Evolutionary conservation across 2,329 filamentous ascomycete genomes (phyloP).

Genomic region (Elsinoe fawcettii): DNA sequence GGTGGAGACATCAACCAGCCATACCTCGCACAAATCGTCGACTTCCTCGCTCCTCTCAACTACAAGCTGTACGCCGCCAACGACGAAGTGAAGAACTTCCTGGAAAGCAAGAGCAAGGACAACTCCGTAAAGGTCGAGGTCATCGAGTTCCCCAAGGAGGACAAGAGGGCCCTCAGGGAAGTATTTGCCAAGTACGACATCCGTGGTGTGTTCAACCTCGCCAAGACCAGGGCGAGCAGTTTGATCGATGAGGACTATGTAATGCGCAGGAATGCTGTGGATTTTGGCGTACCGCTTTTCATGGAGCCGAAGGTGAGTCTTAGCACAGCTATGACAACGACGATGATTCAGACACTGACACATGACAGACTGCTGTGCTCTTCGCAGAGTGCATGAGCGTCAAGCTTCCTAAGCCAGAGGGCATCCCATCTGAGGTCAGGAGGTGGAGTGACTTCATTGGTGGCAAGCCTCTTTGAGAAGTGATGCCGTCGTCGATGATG

Average conservation of each 20-base stretch:
- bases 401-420: constrained; percentile 83
- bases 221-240: constrained; percentile 73
- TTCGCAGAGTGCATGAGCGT: constrained; percentile 96
- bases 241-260: constrained; percentile 91
- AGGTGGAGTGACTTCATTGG: constrained; percentile 95
- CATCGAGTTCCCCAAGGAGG: constrained; percentile 92
- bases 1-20: constrained; percentile 72
- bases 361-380: constrained; percentile 73
- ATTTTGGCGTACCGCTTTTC: constrained; percentile 95
- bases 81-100: constrained; percentile 69
- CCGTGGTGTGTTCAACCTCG: constrained; percentile 90
- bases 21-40: constrained; percentile 68
- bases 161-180: constrained; percentile 89
- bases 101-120: constrained; percentile 63
- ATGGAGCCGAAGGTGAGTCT: constrained; percentile 88
- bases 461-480: constrained; percentile 61
- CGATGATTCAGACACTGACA: background rate
- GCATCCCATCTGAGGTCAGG: constrained; percentile 83
- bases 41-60: constrained; percentile 78
- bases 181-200: constrained; percentile 98
- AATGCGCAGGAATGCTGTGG: constrained; percentile 95
- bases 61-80: constrained; percentile 92
- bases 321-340: background rate
- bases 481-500: background rate
- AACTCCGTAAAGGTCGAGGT: constrained; percentile 66